Percentiles rank a stretch among this genome's conserved stretches.
These are phyloP conservation scores for Fusarium multiceps DNA, from an alignment of 2,329 filamentous ascomycete genomes.

Conservation along the genomic window DNA sequence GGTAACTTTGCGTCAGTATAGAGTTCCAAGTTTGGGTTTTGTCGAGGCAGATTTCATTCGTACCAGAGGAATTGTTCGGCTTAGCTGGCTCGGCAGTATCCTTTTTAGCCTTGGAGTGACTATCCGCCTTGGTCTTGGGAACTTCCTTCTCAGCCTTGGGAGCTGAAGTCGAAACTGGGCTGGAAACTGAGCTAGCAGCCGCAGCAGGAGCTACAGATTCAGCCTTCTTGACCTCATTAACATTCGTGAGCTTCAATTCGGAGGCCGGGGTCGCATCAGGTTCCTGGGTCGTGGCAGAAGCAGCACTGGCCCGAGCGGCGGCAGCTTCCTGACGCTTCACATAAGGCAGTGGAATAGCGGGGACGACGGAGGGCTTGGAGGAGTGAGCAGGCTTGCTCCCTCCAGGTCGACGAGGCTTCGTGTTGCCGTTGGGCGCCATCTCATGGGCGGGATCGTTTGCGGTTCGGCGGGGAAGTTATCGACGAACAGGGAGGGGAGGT, in stretches of 20 bases:
- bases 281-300: slow-evolving; percentile 24
- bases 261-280: slow-evolving; percentile 8
- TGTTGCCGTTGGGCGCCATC: slow-evolving; percentile 53
- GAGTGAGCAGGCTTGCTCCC: slow-evolving; percentile 47
- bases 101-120: slow-evolving; percentile 26
- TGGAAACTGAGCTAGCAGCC: slow-evolving; percentile 16
- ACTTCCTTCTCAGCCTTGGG: slow-evolving; percentile 23
- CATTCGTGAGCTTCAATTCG: slow-evolving; percentile 41
- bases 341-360: slow-evolving; percentile 54
- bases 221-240: slow-evolving; percentile 23
- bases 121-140: slow-evolving; percentile 24
- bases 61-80: slow-evolving; percentile 40
- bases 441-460: slow-evolving; percentile 35
- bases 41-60: slow-evolving; percentile 18
- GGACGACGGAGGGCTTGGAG: slow-evolving; percentile 52
- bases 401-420: slow-evolving; percentile 49
- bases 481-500: slow-evolving; percentile 31
- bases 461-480: slow-evolving; percentile 40
- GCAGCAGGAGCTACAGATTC: slow-evolving; percentile 2
- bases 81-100: slow-evolving; percentile 5
- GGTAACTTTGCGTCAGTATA: slow-evolving; percentile 28
- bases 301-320: slow-evolving; percentile 44
- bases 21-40: neutral
- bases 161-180: slow-evolving; percentile 23
- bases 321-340: slow-evolving; percentile 54